Base-by-base conservation (phyloP, 148 eudicot species). In the Amaranthus palmeri region DNA sequence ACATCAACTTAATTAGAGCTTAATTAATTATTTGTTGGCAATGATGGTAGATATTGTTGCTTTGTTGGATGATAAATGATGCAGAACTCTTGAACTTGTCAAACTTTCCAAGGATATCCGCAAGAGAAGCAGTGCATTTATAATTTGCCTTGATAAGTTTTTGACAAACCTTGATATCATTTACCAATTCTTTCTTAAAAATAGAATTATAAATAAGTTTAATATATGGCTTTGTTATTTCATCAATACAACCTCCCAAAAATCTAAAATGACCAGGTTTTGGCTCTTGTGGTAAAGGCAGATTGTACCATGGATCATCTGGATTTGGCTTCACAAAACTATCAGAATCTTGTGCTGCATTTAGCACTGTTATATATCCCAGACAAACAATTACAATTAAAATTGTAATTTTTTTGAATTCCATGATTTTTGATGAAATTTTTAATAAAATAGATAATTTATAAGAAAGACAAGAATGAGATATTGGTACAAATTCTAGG, bases 211-310 rank as follows among this genome's bases (percentile, higher is more conserved):
- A 57, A n/a, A 77, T 10, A n/a, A 50, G 51, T 5, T 48, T 6
- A 3, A 72, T 59, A 50, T 76, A 77, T 6, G 54, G 9, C 42
- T 43, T 25, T 2, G 80, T 72, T 43, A 61, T 77, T 43, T 49
- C 15, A 45, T 77, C 71, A 13, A 77, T 77, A 18, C 80, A 72
- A 36, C 66, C 76, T 9, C 80, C 80, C 44, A 77, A 42, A 51
- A 71, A 71, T 15, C 48, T 66, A 54, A 57, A 72, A 52, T 47
- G 72, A 6, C 67, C 72, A 2, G 67, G 72, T 17, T 72, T 51
- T 58, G 80, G 75, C 45, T 77, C 72, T 13, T 53, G 67, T 48
- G 80, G 80, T 8, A 77, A 12, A 3, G 48, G 18, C 36, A 40
- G 25, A 8, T 56, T 57, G 58, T 42, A 77, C 80, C 80, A 77